Conservation (phyloP, 768 basidiomycete species). For the Mrakia frigida region DNA sequence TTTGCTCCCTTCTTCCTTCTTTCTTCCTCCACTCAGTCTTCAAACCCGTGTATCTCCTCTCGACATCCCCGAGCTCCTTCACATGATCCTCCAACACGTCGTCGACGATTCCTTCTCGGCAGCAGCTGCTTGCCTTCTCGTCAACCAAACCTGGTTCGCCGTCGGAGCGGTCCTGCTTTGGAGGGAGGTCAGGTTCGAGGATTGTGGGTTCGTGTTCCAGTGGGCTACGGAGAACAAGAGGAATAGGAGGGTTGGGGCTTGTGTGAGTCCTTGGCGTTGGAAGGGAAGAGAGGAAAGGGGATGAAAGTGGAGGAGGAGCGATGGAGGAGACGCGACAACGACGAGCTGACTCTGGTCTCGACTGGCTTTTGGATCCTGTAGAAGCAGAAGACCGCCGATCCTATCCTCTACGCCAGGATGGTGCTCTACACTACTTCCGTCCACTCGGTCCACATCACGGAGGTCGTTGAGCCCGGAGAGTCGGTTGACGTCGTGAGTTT, state of each 20-base stretch:
- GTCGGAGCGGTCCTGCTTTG: constrained; percentile 11
- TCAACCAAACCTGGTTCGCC: constrained; percentile 11
- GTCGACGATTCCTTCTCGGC: neutral
- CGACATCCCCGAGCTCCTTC: constrained; percentile 26
- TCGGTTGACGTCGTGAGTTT: constrained; percentile 20
- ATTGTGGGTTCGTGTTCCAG: constrained; percentile 13
- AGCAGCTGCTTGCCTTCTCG: neutral
- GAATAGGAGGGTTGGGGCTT: neutral
- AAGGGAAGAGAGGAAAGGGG: too few relatives aligned
- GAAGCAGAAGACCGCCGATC: neutral
- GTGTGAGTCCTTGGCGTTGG: too few relatives aligned
- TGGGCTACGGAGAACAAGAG: neutral
- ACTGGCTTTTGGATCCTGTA: too few relatives aligned
- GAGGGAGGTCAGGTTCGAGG: constrained; percentile 22
- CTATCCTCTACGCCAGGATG: neutral
- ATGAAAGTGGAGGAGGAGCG: too few relatives aligned
- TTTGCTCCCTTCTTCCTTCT: neutral
- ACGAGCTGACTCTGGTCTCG: neutral
- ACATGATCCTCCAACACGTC: constrained; percentile 6
- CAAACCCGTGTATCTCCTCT: constrained; percentile 8
- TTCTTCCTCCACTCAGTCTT: neutral
- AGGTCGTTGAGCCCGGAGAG: constrained; percentile 17
- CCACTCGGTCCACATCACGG: constrained; percentile 25
- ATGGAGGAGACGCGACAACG: neutral
- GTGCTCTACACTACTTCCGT: constrained; percentile 1